Conservation (phyloP, 345 rosid genomes). For the Lumnitzera littorea region DNA sequence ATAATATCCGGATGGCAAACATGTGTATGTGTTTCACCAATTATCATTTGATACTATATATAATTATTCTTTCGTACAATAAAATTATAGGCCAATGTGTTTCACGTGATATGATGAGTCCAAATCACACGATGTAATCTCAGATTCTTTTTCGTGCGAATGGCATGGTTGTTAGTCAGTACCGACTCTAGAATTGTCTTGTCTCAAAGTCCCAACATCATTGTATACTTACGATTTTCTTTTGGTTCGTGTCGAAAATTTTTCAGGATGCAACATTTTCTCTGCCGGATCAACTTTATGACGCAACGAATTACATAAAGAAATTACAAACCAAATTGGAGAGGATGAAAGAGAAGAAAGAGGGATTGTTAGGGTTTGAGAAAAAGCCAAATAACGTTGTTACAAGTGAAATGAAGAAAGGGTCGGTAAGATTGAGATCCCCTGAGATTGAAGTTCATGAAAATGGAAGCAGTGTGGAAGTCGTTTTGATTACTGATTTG, state of each 20-base stretch:
- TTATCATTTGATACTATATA: too few relatives aligned
- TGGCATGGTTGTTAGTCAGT: too few relatives aligned
- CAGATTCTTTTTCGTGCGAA: too few relatives aligned
- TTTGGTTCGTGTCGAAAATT: constrained; percentile 8
- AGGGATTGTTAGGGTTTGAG: constrained; percentile 1
- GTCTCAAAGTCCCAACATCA: too few relatives aligned
- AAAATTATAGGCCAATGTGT: too few relatives aligned
- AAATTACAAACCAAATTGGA: constrained; percentile 41
- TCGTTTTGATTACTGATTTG: constrained; percentile 9
- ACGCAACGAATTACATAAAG: constrained; percentile 45
- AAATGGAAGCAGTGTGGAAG: constrained; percentile 7
- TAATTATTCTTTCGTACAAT: too few relatives aligned
- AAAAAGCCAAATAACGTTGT: neutral
- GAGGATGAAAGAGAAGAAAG: constrained; percentile 27
- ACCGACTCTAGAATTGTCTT: too few relatives aligned
- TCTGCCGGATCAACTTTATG: constrained; percentile 30
- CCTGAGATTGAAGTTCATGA: constrained; percentile 10
- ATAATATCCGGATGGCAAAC: too few relatives aligned
- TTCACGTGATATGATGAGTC: too few relatives aligned
- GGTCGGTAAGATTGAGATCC: neutral
- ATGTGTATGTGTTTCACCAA: too few relatives aligned
- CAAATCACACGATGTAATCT: too few relatives aligned
- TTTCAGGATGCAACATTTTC: constrained; percentile 2
- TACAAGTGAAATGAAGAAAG: neutral
- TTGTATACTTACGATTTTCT: too few relatives aligned